phyloP scores from a whole-genome alignment of 768 basidiomycete genomes.

The Candolleomyces eurysporus region DNA sequence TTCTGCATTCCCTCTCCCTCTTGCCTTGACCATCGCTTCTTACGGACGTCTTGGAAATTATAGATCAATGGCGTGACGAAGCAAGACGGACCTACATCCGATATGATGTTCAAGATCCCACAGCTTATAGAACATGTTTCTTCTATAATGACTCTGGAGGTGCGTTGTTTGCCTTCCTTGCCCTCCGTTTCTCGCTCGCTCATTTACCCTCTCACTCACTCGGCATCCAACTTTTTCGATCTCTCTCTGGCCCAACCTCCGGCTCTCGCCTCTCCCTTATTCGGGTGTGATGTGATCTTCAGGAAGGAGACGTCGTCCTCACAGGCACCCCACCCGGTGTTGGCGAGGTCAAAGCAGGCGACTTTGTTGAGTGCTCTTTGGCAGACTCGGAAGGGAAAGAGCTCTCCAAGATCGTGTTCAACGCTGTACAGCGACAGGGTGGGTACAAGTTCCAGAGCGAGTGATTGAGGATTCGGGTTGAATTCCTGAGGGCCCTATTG shows the following conservation, averaged over 20 bases:
- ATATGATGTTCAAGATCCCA: constrained; percentile 94
- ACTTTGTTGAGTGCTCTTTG: constrained; percentile 74
- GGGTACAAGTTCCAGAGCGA: constrained; percentile 50
- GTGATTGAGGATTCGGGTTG: not conserved
- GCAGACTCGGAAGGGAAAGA: constrained; percentile 50
- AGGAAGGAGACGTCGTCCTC: constrained; percentile 91
- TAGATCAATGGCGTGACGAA: constrained; percentile 83
- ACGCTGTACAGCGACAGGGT: constrained; percentile 61
- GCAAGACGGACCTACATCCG: constrained; percentile 80
- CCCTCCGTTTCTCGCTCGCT: not conserved
- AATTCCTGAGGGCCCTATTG: too few relatives aligned
- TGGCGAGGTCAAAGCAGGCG: constrained; percentile 72
- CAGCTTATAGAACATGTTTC: constrained; percentile 87
- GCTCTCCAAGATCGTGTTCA: constrained; percentile 63
- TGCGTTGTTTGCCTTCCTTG: constrained; percentile 25
- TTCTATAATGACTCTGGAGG: constrained; percentile 97
- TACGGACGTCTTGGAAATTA: too few relatives aligned
- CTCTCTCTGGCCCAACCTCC: not conserved
- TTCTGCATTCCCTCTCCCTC: constrained; percentile 38
- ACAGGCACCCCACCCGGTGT: constrained; percentile 94
- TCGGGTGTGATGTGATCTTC: not conserved
- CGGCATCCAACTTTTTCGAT: not conserved
- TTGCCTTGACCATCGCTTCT: too few relatives aligned
- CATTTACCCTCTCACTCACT: not conserved
- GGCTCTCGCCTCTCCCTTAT: not conserved